phyloP scores from a whole-genome alignment of 2,329 filamentous ascomycete genomes.

The Fusarium sp. region DNA sequence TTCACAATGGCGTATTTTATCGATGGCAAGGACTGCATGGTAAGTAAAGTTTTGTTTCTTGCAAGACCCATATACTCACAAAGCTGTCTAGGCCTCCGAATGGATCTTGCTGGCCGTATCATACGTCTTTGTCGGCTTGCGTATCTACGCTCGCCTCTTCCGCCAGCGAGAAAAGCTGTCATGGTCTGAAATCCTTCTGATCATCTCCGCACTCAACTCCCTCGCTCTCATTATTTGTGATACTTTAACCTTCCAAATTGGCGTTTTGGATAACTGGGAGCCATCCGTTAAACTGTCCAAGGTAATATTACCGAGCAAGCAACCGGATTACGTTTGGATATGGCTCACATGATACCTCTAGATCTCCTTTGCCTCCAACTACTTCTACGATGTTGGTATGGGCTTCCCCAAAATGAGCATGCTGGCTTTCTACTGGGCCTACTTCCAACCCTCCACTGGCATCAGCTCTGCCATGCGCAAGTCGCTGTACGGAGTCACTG shows the following conservation, averaged over 20 bases:
- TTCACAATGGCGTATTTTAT: slow-evolving; percentile 36
- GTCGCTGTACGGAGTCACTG: slow-evolving; percentile 47
- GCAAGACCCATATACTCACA: slow-evolving; percentile 3
- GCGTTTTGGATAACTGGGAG: slow-evolving; percentile 47
- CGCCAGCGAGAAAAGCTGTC: slow-evolving; percentile 46
- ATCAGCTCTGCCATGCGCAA: slow-evolving; percentile 45
- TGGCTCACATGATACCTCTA: slow-evolving; percentile 5
- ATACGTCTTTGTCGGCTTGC: slow-evolving; percentile 46
- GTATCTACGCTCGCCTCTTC: slow-evolving; percentile 50
- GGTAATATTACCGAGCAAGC: slow-evolving; percentile 5
- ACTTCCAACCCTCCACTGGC: slow-evolving; percentile 42
- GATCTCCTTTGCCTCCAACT: slow-evolving; percentile 52
- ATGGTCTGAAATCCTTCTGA: slow-evolving; percentile 46
- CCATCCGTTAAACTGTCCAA: slow-evolving; percentile 49
- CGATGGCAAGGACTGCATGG: slow-evolving; percentile 41
- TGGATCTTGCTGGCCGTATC: slow-evolving; percentile 47
- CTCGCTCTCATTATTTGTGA: slow-evolving; percentile 51
- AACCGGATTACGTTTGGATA: no score
- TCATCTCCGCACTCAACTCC: slow-evolving; percentile 46
- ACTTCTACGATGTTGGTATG: slow-evolving; percentile 53
- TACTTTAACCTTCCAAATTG: slow-evolving; percentile 48
- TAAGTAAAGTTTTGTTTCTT: background rate
- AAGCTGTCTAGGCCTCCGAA: slow-evolving; percentile 45
- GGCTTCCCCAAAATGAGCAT: slow-evolving; percentile 52
- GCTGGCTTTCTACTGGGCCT: slow-evolving; percentile 52